Conservation (phyloP, 2,329 filamentous ascomycete genomes). For the Pleurostoma richardsiae region DNA sequence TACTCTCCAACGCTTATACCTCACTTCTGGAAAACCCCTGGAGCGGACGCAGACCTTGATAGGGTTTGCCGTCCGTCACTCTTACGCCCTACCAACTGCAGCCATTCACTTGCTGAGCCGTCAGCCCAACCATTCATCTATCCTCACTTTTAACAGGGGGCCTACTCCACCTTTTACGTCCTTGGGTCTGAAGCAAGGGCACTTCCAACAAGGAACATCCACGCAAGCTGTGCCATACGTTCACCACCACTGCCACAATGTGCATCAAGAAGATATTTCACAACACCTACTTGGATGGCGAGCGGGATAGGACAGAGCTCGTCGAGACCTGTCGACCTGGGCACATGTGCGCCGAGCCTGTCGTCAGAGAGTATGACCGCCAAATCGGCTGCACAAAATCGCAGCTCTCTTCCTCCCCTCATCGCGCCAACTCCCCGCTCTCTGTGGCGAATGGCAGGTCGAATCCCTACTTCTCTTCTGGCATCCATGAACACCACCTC, state of each 20-base stretch:
- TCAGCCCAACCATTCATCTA: not conserved
- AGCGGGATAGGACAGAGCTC: slow-evolving; percentile 22
- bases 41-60: too few species aligned
- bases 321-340: slow-evolving; percentile 20
- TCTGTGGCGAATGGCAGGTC: slow-evolving; percentile 8
- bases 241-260: slow-evolving; percentile 18
- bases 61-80: not conserved
- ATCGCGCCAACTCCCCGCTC: slow-evolving; percentile 2
- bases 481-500: not conserved
- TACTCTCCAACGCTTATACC: too few species aligned
- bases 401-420: slow-evolving; percentile 2
- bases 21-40: too few species aligned
- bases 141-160: not conserved
- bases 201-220: slow-evolving; percentile 1
- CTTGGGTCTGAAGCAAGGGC: slow-evolving; percentile 1
- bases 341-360: slow-evolving; percentile 17
- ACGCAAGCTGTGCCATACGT: slow-evolving; percentile 3
- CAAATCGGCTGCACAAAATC: slow-evolving; percentile 18
- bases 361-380: slow-evolving; percentile 16
- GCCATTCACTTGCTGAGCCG: not conserved
- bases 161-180: too few species aligned
- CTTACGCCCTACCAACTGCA: not conserved
- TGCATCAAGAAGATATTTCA: slow-evolving; percentile 25
- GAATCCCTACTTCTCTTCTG: slow-evolving; percentile 6
- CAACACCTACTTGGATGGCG: slow-evolving; percentile 24